Base-by-base conservation (phyloP, 441 rosid species). In the Cnidoscolus chayamansa region DNA sequence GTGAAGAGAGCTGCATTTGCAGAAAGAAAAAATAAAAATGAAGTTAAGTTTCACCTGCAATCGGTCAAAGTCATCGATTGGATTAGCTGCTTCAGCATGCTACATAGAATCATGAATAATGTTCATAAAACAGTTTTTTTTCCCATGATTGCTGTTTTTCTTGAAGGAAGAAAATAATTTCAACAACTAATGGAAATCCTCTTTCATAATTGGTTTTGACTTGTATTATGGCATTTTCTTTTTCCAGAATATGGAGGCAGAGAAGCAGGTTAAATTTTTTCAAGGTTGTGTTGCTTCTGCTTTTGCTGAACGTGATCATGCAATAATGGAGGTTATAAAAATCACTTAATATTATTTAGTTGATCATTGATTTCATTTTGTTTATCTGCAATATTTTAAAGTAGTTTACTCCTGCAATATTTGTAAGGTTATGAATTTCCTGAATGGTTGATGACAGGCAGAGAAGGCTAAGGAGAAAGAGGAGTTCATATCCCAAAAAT, bases 211-310 rank as follows among this genome's bases (percentile, higher is more conserved):
- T 71, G 47, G 20, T 35, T 19, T 8, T 63, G 31, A 75, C 61
- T 61, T 67, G 74, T 55, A 54, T 79, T 37, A 3, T 45, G 25
- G 25, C 25, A 25, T 20, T 71, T 12, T 37, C 62, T 73, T 15
- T 40, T 71, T 75, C 35, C 86, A 96, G 99, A 93, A 91, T 81
- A 64, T 75, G 79, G 99, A 96, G 81, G 88, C 90, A 37, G 99
- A 96, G 84, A 96, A 89, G 85, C 99, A 91, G 84, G 78, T 96
- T 72, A 91, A 90, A 70, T 96, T 88, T 87, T 96, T 96, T 78
- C 99, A 96, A 77, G 92, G 97, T 40, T 90, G 98, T 78, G 97
- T 93, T 68, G 99, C 98, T 32, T 88, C 91, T 77, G 97, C 98
- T 77, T 96, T 96, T 86, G 92, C 99, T 70, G 98, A 93, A 76